Base-by-base conservation (phyloP, 352 stramenopile genomes). In the Globisporangium acanthophoron region DNA sequence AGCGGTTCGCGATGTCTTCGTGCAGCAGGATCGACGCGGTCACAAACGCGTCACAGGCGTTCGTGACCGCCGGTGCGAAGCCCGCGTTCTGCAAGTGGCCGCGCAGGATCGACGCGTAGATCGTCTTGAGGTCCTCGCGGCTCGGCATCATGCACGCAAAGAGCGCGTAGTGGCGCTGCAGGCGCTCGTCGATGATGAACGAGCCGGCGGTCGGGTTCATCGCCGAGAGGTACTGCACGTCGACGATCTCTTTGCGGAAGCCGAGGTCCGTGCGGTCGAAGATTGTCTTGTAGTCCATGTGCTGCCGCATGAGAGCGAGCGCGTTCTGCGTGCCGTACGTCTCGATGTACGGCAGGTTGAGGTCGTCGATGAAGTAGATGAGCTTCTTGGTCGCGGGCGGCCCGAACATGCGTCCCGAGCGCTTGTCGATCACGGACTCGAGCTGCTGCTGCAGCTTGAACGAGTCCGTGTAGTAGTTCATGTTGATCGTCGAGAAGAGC, bases 141-240 rank as follows among this genome's bases (percentile, higher is more conserved):
- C 90, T 88, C 12, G 96, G 96, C 94, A 99, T 98, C 78, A 94
- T 86, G 69, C 90, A 97, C 24, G 92, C 89, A 67, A 99, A 99
- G 0, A 97, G 87, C 0, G 94, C 94, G 64, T 98, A 99, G 56
- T 98, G 94, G 18, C 94, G 81, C 67, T 99, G 96, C 24, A 97
- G 79, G 12, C 96, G 90, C 74, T 99, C 96, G 53, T 97, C 97
- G 58, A 99, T 98, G 68, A 98, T 96, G 57, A 98, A 99, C 2
- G 92, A 98, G 8, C 96, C 96, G 3, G 96, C 92, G 1, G 96
- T 99, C 35, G 94, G 96, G 62, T 98, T 98, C 96, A 98, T 98
- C 11, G 96, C 94, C 20, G 92, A 96, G 53, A 98, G 66, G 61
- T 98, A 98, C 77, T 98, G 94, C 0, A 98, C 91, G 51, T 98